phyloP scores from a whole-genome alignment of 192 early-diverging fungal species.

The Haplosporangium gracile region DNA sequence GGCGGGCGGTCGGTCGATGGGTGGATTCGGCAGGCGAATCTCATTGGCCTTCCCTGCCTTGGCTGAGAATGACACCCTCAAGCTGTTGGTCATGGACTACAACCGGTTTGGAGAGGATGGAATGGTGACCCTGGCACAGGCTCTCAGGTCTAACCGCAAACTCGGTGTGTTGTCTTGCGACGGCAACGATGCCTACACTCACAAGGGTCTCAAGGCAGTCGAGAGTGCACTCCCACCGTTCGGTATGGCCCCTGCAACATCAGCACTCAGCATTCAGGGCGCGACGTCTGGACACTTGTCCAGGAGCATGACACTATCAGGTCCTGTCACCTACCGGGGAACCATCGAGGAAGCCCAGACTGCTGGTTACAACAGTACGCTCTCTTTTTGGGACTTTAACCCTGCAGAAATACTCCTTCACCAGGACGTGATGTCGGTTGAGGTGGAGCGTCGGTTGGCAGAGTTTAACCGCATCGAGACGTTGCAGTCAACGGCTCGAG shows the following conservation, averaged over 20 bases:
- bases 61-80: conserved; percentile 29
- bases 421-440: conserved; percentile 20
- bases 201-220: conserved; percentile 33
- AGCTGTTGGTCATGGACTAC: conserved; percentile 37
- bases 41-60: conserved; percentile 34
- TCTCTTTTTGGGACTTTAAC: conserved; percentile 29
- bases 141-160: conserved; percentile 23
- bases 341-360: conserved; percentile 48
- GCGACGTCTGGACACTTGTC: not conserved
- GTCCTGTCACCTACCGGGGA: conserved; percentile 23
- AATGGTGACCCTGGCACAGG: conserved; percentile 25
- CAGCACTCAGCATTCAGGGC: not conserved
- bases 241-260: not conserved
- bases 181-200: conserved; percentile 48
- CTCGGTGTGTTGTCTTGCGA: conserved; percentile 35
- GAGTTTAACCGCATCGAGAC: conserved; percentile 32
- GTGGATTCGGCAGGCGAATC: conserved; percentile 38
- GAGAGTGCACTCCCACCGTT: conserved; percentile 30
- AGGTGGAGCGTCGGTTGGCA: conserved; percentile 30
- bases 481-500: conserved; percentile 7
- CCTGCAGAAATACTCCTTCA: conserved; percentile 34
- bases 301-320: not conserved
- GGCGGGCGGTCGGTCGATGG: conserved; percentile 16
- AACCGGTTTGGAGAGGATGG: conserved; percentile 50
- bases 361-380: conserved; percentile 43